Base-by-base conservation (phyloP, 192 early-diverging fungal species). In the Coemansia sp. region DNA sequence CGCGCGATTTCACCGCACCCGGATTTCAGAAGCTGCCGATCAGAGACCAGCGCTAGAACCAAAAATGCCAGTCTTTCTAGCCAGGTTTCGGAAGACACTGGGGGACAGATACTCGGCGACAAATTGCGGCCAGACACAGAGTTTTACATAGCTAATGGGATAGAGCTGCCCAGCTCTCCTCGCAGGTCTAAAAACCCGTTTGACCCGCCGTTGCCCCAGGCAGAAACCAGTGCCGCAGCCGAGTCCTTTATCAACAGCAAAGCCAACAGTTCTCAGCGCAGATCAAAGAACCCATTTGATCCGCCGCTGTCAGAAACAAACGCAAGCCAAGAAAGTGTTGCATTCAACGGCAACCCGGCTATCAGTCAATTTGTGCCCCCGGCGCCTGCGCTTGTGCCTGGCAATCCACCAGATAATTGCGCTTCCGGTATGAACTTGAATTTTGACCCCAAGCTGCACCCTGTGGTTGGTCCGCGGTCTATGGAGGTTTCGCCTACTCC, bases 371-470 rank as follows among this genome's bases (percentile, higher is more conserved):
- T 39, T 18, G 36, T 6, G 34, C 35, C 55, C 5, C 45, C 45
- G 14, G 3, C 4, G 1, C 45, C 45, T 48, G 45, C 12, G 8
- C 45, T 12, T 12, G 45, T 48, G 14, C 45, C 12, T 8, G 9
- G 45, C 45, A 48, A 15, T 3, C 17, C 45, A 48, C 14, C 45
- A 3, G 45, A 48, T 48, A 48, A 3, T 15, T 15, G 14, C 35
- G 28, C 8, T 11, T 20, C 43, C 28, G 43, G 51, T 18, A 11
- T 11, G 15, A 28, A 9, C 18, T 14, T 63, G 61, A 41, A 52
- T 3, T 71, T 66, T 43, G 67, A 76, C 14, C 57, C 79, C 28
- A 76, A 76, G 68, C 66, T 81, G 39, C 71, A 76, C 17, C 79
- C 74, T 0, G 74, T 76, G 4, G 71, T 73, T 12, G 65, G 71